Evolutionary conservation across 129 eudicot species (phyloP).

Genomic region (Silybum marianum): DNA sequence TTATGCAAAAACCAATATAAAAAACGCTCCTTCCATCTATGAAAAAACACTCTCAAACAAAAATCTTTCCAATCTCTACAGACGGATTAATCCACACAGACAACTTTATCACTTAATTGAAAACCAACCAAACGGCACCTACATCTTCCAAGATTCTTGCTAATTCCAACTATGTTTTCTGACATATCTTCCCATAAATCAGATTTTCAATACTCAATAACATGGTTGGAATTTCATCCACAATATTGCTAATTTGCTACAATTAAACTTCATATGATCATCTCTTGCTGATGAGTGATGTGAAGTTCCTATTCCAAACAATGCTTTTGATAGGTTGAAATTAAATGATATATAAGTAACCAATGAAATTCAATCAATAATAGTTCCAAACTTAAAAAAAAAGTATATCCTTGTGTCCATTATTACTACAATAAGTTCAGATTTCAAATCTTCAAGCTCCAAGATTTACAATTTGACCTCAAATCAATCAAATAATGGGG

Average conservation of each 20-base stretch:
- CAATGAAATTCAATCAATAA: not conserved
- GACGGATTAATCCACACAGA: no score
- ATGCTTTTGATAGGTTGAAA: no score
- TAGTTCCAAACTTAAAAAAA: not conserved
- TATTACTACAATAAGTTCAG: not conserved
- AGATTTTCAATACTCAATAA: not conserved
- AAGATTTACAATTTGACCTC: constrained; percentile 12
- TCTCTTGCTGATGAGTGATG: no score
- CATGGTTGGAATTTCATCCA: constrained; percentile 2
- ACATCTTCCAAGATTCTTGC: not conserved
- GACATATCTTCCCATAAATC: not conserved
- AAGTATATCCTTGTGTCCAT: no score
- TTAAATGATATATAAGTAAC: no score
- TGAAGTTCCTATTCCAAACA: no score
- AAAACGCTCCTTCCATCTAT: no score
- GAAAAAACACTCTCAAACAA: no score
- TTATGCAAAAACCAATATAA: no score
- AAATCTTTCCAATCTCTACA: no score
- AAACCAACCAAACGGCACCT: not conserved
- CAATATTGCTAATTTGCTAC: not conserved
- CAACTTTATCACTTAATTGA: no score
- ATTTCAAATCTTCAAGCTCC: constrained; percentile 5
- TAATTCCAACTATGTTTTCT: not conserved
- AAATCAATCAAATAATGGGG: not conserved
- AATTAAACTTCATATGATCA: no score